Conservation (phyloP, 2,329 filamentous ascomycete genomes). For the Pyricularia sp. region DNA sequence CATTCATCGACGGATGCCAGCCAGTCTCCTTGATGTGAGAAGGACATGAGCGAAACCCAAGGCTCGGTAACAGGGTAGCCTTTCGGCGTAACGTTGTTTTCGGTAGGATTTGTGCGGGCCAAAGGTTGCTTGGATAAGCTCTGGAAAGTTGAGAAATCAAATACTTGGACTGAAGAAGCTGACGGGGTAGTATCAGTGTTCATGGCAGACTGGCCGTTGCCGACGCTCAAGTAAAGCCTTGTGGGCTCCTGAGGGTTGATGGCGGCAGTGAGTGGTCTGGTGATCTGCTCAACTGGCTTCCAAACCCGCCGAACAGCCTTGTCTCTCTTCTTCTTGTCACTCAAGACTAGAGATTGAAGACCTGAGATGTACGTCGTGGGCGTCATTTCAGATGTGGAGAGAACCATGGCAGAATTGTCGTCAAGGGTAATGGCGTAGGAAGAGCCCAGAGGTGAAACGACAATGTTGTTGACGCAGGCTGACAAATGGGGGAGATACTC, state of each 20-base stretch:
- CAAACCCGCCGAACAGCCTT: slow-evolving; percentile 43
- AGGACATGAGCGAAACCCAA: slow-evolving; percentile 62
- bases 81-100: slow-evolving; percentile 65
- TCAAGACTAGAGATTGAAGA: slow-evolving; percentile 57
- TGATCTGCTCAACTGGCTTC: slow-evolving; percentile 30
- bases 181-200: slow-evolving; percentile 39
- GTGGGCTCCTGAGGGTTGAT: slow-evolving; percentile 54
- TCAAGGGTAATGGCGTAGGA: slow-evolving; percentile 79
- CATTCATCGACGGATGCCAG: slow-evolving; percentile 89
- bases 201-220: slow-evolving; percentile 48
- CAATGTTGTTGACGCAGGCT: slow-evolving; percentile 74
- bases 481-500: slow-evolving; percentile 87
- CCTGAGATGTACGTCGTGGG: slow-evolving; percentile 79
- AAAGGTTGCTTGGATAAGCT: slow-evolving; percentile 82
- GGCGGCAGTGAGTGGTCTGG: slow-evolving; percentile 45
- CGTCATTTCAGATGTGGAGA: slow-evolving; percentile 83
- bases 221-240: slow-evolving; percentile 59
- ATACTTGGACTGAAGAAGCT: slow-evolving; percentile 64
- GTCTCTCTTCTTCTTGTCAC: slow-evolving; percentile 39
- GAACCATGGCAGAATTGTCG: slow-evolving; percentile 84
- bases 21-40: slow-evolving; percentile 79
- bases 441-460: slow-evolving; percentile 69
- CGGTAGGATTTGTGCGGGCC: slow-evolving; percentile 78
- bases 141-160: slow-evolving; percentile 70
- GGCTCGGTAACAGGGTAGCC: slow-evolving; percentile 68